Base-by-base conservation (phyloP, 805 yeast genomes). In the Yamadazyma tumulicola region DNA sequence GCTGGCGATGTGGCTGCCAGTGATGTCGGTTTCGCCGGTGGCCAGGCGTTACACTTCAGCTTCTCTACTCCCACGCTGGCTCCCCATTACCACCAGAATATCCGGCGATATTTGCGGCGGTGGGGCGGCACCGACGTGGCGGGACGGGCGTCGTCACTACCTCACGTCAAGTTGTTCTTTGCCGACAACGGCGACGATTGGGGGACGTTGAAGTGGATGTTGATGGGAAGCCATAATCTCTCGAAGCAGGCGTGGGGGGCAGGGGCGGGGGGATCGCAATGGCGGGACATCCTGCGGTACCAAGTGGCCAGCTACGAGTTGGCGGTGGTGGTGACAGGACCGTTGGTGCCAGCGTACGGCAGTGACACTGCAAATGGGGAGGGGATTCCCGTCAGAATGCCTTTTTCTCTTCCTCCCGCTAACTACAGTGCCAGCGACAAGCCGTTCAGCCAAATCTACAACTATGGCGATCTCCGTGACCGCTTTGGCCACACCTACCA, bases 221-320 rank as follows among this genome's bases (percentile, higher is more conserved):
- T 83, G 25, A 64, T 83, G 51, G 83, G 93, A 0, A 80, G 88
- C 31, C 83, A 86, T 20, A 86, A 86, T 49, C 49, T 85, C 26
- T 80, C 89, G 20, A 75, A 75, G 35, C 82, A 77, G 40, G 95
- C 95, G 1, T 86, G 95, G 95, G 95, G 95, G 59, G 42, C 29
- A 13, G 42, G 32, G 12, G 8, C 4, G 31, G 12, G 5, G 9
- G 34, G 22, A 50, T 29, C 26, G 35, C 34, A 17, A 32, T 38
- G 20, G 27, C 27, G 23, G 1, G 49, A 52, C 34, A 43, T 60
- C 3, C 21, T 25, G 3, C 38, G 39, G 13, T 64, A 53, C 38
- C 50, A 52, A 6, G 52, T 66, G 1, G 39, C 61, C 3, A 66
- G 71, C 42, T 66, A 57, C 40, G 72, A 66, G 39, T 43, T 66